Evolutionary conservation across 139 green algal genomes (phyloP).

Genomic region (Chlamydomonas sp.): DNA sequence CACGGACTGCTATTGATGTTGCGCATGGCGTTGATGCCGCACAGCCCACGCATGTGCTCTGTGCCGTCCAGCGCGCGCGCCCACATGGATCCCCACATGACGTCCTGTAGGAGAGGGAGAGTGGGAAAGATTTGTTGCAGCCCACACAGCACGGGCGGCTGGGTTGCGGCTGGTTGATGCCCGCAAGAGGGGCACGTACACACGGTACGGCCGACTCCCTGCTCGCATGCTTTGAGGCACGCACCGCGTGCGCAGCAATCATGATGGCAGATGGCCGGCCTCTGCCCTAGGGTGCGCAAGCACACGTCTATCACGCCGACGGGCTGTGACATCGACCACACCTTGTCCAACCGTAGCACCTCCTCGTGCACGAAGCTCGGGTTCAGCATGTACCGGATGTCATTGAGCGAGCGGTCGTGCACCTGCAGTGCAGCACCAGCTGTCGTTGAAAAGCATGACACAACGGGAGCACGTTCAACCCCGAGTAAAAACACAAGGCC

Average conservation of each 20-base stretch:
- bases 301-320: no score
- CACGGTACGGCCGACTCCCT: conserved; percentile 22
- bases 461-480: no score
- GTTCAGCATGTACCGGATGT: conserved; percentile 89
- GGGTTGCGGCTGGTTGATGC: neutral
- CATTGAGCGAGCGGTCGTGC: conserved; percentile 78
- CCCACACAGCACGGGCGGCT: neutral
- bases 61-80: conserved; percentile 82
- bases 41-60: conserved; percentile 92
- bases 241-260: no score
- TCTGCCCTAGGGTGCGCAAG: no score
- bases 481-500: no score
- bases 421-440: no score
- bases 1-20: no score
- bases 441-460: no score
- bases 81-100: conserved; percentile 74
- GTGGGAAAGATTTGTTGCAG: neutral
- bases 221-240: neutral
- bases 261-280: no score
- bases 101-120: conserved; percentile 20
- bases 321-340: no score
- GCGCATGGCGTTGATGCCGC: conserved; percentile 95
- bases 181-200: neutral
- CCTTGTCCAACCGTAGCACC: conserved; percentile 32
- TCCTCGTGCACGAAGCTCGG: conserved; percentile 59